A percentile compares a stretch with the other conserved stretches of the same genome.
Evolutionary conservation across 345 rosid species (phyloP).

Genomic region (Populus tremula): DNA sequence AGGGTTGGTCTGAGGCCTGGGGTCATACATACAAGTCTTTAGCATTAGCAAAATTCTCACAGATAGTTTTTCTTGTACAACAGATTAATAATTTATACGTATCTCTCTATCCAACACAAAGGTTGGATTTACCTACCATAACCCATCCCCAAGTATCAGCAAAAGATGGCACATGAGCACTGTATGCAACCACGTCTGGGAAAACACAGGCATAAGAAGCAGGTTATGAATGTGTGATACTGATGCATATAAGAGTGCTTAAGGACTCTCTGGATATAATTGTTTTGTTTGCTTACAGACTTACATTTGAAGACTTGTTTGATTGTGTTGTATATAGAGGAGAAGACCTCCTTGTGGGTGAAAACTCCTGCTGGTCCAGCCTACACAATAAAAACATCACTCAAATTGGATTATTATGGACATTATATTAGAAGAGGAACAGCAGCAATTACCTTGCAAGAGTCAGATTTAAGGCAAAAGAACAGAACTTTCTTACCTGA

Average conservation of each 20-base stretch:
- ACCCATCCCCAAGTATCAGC: conserved; percentile 99
- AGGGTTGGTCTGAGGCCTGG: conserved; percentile 83
- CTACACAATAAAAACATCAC: conserved; percentile 24
- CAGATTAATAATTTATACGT: too few relatives aligned
- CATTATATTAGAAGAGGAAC: not conserved
- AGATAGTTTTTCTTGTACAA: not conserved
- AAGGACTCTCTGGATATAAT: not conserved
- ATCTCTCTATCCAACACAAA: too few relatives aligned
- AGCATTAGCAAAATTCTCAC: not conserved
- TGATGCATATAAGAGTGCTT: too few relatives aligned
- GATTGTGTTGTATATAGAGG: conserved; percentile 87
- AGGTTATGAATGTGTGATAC: too few relatives aligned
- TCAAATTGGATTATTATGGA: not conserved
- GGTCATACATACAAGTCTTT: not conserved
- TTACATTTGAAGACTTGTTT: conserved; percentile 89
- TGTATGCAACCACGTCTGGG: conserved; percentile 84
- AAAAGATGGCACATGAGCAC: conserved; percentile 94
- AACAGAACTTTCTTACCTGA: conserved; percentile 44
- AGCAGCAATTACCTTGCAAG: not conserved
- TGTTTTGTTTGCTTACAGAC: not conserved
- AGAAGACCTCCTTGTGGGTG: conserved; percentile 90
- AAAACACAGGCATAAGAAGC: not conserved
- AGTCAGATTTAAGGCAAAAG: too few relatives aligned
- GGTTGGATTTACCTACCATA: conserved; percentile 43
- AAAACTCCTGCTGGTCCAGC: conserved; percentile 98